A percentile compares a stretch with the other conserved stretches of the same genome.
Evolutionary conservation across 768 basidiomycete species (phyloP).

Genomic region (Lentinula edodes): DNA sequence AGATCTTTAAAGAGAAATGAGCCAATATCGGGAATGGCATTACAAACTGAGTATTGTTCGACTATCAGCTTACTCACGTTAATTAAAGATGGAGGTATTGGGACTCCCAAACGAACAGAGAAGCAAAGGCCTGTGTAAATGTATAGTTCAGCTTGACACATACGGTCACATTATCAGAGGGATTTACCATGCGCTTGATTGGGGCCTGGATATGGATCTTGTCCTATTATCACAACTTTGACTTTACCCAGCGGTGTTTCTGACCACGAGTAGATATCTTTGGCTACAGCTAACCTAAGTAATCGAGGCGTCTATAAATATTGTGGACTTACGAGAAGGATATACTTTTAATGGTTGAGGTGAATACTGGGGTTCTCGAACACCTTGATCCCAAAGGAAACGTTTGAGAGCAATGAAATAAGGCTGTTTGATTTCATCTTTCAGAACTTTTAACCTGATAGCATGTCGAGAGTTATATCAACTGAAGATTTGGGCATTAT

Average conservation of each 20-base stretch:
- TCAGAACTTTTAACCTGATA: slow-evolving; percentile 65
- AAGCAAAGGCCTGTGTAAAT: slow-evolving; percentile 67
- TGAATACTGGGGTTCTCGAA: slow-evolving; percentile 44
- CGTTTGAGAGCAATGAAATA: slow-evolving; percentile 72
- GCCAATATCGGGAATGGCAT: slow-evolving; percentile 8
- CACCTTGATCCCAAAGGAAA: slow-evolving; percentile 64
- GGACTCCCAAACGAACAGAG: slow-evolving; percentile 77
- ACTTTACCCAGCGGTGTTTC: slow-evolving; percentile 78
- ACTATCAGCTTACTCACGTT: slow-evolving; percentile 48
- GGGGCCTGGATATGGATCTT: slow-evolving; percentile 80
- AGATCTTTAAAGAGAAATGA: slow-evolving; percentile 52
- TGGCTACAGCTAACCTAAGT: slow-evolving; percentile 33
- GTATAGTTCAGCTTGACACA: not conserved
- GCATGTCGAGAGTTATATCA: not conserved
- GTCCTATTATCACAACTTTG: slow-evolving; percentile 84
- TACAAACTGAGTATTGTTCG: not conserved
- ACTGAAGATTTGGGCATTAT: not conserved
- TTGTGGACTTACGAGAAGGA: slow-evolving; percentile 58
- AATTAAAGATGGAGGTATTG: slow-evolving; percentile 73
- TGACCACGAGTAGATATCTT: slow-evolving; percentile 90
- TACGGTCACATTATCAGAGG: not conserved
- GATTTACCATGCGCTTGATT: slow-evolving; percentile 80
- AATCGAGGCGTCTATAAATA: not conserved
- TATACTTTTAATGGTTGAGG: slow-evolving; percentile 55
- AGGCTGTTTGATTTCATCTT: slow-evolving; percentile 68